Evolutionary conservation across 2,329 filamentous ascomycete species (phyloP), one percentile per base, ranked within the genome.

Genomic region (Colletotrichum nymphaeae): DNA sequence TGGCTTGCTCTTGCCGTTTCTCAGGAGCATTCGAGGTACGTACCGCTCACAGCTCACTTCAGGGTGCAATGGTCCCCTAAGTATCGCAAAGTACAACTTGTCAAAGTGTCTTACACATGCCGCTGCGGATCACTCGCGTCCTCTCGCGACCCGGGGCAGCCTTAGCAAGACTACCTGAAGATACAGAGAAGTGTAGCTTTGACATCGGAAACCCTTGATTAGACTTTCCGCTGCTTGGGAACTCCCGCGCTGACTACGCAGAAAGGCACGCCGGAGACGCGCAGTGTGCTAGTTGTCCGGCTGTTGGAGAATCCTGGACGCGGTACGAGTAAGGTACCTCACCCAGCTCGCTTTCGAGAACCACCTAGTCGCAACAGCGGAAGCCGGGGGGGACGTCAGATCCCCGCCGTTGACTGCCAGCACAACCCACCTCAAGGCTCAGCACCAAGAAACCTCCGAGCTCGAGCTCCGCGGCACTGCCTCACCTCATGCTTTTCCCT

Each of bases 381-480:
- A 11, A 64, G 70, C 60, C 60, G 70, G 66, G 69, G 64, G 64
- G 70, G 58, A 70, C 68, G 70, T 70, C 70, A 70, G 55, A 65
- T 64, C 70, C 70, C 70, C 67, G 70, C 70, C 60, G 55, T 70
- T 24, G 32, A 59, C 70, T 73, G 59, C 67, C 67, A 70, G 60
- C 67, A 57, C 53, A 73, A 68, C 67, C 70, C 70, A 73, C 59
- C 46, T 70, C 37, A 42, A 42, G 37, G 37, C 37, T 42, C 67
- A 35, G 63, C 63, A 73, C 60, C 55, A 70, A 60, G 66, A 65
- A 64, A 70, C 66, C 46, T 70, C 55, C 70, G 67, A 70, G 66
- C 67, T 73, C 60, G 55, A 73, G 70, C 67, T 70, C 67, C 67
- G 59, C 32, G 67, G 70, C 55, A 70, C 70, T 62, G 67, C 66